A percentile compares a stretch with the other conserved stretches of the same genome.
Evolutionary conservation across 768 basidiomycete species (phyloP).

Genomic region (Tricholoma sp.): DNA sequence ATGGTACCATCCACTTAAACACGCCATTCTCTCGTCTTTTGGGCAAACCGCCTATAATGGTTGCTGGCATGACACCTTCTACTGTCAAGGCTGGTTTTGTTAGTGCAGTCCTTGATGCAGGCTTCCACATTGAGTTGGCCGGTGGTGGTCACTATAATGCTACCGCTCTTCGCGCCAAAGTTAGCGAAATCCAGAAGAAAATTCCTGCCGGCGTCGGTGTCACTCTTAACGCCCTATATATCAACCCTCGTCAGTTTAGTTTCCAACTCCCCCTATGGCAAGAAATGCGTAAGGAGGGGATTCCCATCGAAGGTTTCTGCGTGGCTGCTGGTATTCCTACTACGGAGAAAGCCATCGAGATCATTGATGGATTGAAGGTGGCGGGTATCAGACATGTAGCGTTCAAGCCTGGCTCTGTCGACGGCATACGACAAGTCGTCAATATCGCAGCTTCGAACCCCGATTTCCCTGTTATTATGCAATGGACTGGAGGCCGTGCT

Average conservation of each 20-base stretch:
- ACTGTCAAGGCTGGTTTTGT: constrained; percentile 97
- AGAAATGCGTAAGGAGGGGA: constrained; percentile 91
- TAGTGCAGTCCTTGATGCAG: constrained; percentile 85
- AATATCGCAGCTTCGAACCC: constrained; percentile 93
- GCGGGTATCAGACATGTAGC: constrained; percentile 95
- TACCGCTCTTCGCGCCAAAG: constrained; percentile 81
- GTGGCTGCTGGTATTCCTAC: constrained; percentile 96
- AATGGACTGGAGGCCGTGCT: constrained; percentile 99
- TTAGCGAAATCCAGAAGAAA: constrained; percentile 84
- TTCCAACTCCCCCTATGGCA: constrained; percentile 99
- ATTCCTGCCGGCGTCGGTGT: constrained; percentile 88
- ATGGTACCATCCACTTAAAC: constrained; percentile 89
- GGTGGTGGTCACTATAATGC: constrained; percentile 98
- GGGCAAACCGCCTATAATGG: constrained; percentile 98
- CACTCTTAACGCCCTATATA: constrained; percentile 93
- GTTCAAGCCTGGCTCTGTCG: constrained; percentile 98
- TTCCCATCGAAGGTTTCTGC: constrained; percentile 98
- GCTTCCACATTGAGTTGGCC: constrained; percentile 95
- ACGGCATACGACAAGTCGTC: constrained; percentile 95
- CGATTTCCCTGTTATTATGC: constrained; percentile 94
- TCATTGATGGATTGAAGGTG: constrained; percentile 74
- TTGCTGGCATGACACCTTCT: constrained; percentile 98
- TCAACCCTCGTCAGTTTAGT: constrained; percentile 94
- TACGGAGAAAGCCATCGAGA: constrained; percentile 96
- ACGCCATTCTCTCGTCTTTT: constrained; percentile 95